These are phyloP conservation scores for Globisporangium uncinulatum DNA, from an alignment of 352 stramenopile genomes.

Conservation along the genomic window DNA sequence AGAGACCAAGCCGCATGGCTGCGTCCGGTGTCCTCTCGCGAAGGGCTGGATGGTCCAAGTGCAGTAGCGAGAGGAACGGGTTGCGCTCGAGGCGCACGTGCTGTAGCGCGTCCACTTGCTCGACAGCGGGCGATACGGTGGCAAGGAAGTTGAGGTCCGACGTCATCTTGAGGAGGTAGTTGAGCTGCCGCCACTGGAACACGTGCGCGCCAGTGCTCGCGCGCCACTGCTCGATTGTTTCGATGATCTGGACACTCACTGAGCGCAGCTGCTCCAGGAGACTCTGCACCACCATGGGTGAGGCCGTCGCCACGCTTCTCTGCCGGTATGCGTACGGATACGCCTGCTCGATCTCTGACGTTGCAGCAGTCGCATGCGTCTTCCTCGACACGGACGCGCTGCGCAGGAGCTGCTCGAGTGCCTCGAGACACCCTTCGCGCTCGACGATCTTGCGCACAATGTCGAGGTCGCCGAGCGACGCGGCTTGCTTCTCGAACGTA, in stretches of 20 bases:
- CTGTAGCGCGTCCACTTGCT: constrained; percentile 33
- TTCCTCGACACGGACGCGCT: constrained; percentile 1
- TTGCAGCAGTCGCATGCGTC: neutral
- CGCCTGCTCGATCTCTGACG: constrained; percentile 8
- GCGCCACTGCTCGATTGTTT: constrained; percentile 62
- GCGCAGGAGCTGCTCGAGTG: constrained; percentile 47
- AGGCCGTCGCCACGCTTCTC: constrained; percentile 17
- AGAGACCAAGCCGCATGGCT: constrained; percentile 28
- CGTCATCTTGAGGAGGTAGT: constrained; percentile 81
- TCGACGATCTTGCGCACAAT: constrained; percentile 78
- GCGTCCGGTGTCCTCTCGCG: constrained; percentile 19
- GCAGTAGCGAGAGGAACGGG: constrained; percentile 50
- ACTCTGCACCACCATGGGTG: constrained; percentile 58
- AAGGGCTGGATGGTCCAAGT: constrained; percentile 51
- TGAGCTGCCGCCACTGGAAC: constrained; percentile 73
- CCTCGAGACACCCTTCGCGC: constrained; percentile 74
- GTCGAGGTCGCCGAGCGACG: constrained; percentile 44
- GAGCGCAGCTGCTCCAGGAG: constrained; percentile 56
- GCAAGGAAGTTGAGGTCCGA: constrained; percentile 55
- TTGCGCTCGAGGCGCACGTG: constrained; percentile 53
- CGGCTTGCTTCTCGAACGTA: constrained; percentile 29
- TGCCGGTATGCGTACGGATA: constrained; percentile 21
- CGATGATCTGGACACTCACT: constrained; percentile 61
- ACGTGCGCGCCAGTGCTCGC: constrained; percentile 17
- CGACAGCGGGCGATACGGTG: constrained; percentile 8